These are phyloP conservation scores for Tarenaya hassleriana DNA, from an alignment of 345 rosid genomes.

Conservation along the genomic window DNA sequence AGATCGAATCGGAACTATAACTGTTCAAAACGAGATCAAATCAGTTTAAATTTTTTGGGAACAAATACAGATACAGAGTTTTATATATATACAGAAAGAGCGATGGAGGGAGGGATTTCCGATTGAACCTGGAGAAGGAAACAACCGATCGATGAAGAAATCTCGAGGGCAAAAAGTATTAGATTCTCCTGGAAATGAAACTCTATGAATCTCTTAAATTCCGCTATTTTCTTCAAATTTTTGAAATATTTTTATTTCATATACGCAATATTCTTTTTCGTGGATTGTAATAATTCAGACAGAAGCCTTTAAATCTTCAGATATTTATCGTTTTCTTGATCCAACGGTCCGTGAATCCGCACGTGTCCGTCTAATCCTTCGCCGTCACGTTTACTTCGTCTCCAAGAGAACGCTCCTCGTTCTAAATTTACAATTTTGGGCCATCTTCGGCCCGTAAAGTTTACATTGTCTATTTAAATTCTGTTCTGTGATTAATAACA, in stretches of 20 bases:
- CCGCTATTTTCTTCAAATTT: neutral
- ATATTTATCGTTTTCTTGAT: constrained; percentile 11
- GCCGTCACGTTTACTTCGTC: no score
- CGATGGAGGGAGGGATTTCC: constrained; percentile 1
- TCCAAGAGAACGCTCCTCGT: no score
- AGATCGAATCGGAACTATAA: constrained; percentile 14
- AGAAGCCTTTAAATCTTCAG: constrained; percentile 13
- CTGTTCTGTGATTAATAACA: no score
- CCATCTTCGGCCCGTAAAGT: no score
- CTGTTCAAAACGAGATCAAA: no score
- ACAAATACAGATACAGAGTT: no score
- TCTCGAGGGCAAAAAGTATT: constrained; percentile 9
- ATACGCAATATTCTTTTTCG: constrained; percentile 2
- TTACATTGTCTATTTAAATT: no score
- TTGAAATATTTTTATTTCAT: neutral
- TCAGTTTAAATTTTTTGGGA: no score
- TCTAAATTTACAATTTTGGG: no score
- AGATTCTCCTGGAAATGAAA: constrained; percentile 4
- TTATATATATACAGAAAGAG: no score
- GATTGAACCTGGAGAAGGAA: constrained; percentile 44
- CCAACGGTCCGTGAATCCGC: constrained; percentile 12
- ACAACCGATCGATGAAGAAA: constrained; percentile 27
- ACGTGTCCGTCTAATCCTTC: no score
- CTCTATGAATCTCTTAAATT: constrained; percentile 22
- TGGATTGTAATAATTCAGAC: constrained; percentile 23